Percentiles rank a stretch among this genome's conserved stretches.
Conservation (phyloP, 495 filamentous ascomycete species). For the Trichoderma asperelloides region DNA sequence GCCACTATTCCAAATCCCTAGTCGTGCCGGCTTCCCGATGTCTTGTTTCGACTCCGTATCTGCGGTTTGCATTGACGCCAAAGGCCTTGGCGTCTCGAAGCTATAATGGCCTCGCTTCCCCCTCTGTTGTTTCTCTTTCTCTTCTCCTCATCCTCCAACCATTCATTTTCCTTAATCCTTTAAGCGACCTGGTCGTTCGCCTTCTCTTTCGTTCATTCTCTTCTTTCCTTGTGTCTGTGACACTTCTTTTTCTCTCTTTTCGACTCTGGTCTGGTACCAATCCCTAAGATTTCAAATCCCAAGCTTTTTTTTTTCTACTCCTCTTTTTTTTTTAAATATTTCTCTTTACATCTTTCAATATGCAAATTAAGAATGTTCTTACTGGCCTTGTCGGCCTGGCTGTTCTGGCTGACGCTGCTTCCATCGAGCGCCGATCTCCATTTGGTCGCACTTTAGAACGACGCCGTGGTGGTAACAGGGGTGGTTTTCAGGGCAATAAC, state of each 20-base stretch:
- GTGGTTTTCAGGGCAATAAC: conserved; percentile 2
- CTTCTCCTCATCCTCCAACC: conserved; percentile 7
- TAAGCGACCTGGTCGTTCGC: conserved; percentile 6
- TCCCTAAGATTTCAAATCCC: conserved; percentile 12
- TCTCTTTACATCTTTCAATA: conserved; percentile 21
- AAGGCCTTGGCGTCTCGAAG: neutral
- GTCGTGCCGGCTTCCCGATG: conserved; percentile 1
- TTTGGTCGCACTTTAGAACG: conserved; percentile 11
- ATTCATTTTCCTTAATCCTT: conserved; percentile 4
- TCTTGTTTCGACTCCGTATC: conserved; percentile 2
- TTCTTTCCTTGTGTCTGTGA: conserved; percentile 26
- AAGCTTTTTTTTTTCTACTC: conserved; percentile 1
- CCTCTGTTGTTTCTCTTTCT: conserved; percentile 5
- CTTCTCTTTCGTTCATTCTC: conserved; percentile 11
- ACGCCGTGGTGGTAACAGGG: conserved; percentile 10
- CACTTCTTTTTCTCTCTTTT: conserved; percentile 29
- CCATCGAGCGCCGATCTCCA: conserved; percentile 24
- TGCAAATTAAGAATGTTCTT: conserved; percentile 38
- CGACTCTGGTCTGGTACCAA: conserved; percentile 41
- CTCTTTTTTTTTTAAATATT: neutral
- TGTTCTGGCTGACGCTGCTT: conserved; percentile 30
- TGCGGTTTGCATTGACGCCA: conserved; percentile 6
- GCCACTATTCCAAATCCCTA: conserved; percentile 1
- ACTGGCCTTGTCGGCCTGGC: conserved; percentile 35
- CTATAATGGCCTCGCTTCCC: conserved; percentile 7